Conservation (phyloP, 306 rosid genomes). For the Casuarina glauca region DNA sequence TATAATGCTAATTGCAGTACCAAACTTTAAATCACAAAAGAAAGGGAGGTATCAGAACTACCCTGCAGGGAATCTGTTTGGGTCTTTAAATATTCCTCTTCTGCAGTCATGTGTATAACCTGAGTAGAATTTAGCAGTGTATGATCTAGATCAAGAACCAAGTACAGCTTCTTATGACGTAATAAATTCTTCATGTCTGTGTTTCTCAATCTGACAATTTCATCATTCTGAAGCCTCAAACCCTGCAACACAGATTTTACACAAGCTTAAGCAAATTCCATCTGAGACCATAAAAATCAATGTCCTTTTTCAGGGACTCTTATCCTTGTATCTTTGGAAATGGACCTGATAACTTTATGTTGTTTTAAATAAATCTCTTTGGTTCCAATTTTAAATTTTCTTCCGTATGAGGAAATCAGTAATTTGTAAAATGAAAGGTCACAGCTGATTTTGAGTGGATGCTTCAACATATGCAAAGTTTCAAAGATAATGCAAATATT, state of each 20-base stretch:
- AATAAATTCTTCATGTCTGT: constrained; percentile 64
- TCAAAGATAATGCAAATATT: neutral
- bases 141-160: constrained; percentile 93
- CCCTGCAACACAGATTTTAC: constrained; percentile 49
- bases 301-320: neutral
- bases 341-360: neutral
- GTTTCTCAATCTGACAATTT: constrained; percentile 63
- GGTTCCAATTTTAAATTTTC: neutral
- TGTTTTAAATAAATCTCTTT: constrained; percentile 3
- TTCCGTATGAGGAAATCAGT: neutral
- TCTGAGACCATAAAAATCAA: neutral
- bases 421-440: neutral
- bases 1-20: constrained; percentile 16
- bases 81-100: constrained; percentile 58
- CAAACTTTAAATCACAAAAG: constrained; percentile 22
- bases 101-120: constrained; percentile 50
- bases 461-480: neutral
- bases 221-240: constrained; percentile 73
- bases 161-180: constrained; percentile 56
- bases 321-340: neutral
- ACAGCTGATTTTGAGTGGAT: neutral
- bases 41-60: constrained; percentile 18
- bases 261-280: neutral
- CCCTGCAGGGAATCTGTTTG: constrained; percentile 69
- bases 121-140: constrained; percentile 75